Base-by-base conservation (phyloP, 768 basidiomycete species). In the Tulasnella sp. region DNA sequence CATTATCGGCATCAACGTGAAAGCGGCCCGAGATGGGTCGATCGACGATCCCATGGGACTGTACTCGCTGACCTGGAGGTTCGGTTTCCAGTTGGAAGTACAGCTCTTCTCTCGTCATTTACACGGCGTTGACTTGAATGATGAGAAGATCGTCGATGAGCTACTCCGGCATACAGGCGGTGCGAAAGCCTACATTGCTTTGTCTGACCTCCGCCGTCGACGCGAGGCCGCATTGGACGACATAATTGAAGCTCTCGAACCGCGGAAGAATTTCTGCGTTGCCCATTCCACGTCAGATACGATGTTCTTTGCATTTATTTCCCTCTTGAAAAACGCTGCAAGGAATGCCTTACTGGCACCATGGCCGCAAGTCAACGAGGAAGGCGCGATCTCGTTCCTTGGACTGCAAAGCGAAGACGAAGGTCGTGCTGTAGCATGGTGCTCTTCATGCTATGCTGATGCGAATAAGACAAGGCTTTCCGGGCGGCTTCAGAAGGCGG, bases 141-240 rank as follows among this genome's bases (percentile, higher is more conserved):
- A 74, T 14, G 74, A 74, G 39, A 38, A 8, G 34, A 27, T 74
- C 12, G 46, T n/a, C 40, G 10, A 42, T 18, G 24, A 74, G 7
- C 3, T 74, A 31, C 18, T 74, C 24, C 27, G 40, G 4, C 40
- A 42, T 19, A n/a, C 74, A 36, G 74, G 74, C 9, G 34, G 46
- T 46, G 27, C 44, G 27, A 74, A 42, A n/a, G 74, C 74, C 74
- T 38, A 42, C 14, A 40, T 74, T 16, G 74, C 74, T 8, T 42
- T 74, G 39, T 74, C 24, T 40, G 74, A 74, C 40, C 74, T 74
- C 16, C 74, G 39, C n/a, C 40, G 40, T 74, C 74, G 74, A 44
- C 40, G 74, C 24, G 74, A 42, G 24, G 46, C 40, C 16, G 74
- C 74, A 42, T 42, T 74, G 74, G 74, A 74, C 74, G n/a, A 31